Conservation (phyloP, 106 monocot species). For the Dendrobium huoshanense region DNA sequence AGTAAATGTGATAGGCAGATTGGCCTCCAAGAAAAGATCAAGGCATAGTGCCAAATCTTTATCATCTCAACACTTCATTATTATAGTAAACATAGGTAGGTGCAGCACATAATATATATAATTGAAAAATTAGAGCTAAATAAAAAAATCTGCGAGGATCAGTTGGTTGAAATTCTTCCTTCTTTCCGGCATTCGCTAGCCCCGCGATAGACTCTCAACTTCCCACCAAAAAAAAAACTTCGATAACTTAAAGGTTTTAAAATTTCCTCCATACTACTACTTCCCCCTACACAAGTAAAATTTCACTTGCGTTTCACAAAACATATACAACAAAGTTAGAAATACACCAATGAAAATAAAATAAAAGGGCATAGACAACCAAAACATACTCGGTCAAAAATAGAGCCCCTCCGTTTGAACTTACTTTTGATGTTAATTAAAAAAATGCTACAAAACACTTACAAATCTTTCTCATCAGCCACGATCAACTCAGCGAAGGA, state of each 20-base stretch:
- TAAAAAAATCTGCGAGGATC: no score
- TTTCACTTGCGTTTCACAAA: neutral
- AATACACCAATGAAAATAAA: neutral
- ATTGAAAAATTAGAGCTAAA: neutral
- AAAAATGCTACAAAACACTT: slow-evolving; percentile 14
- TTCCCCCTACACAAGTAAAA: neutral
- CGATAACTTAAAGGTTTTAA: no score
- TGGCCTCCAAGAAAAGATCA: neutral
- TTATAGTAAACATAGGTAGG: neutral
- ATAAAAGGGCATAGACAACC: no score
- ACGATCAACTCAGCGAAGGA: slow-evolving; percentile 75
- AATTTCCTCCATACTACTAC: neutral
- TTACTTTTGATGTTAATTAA: no score
- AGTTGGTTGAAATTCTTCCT: no score
- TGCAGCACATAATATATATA: neutral
- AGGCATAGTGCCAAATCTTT: neutral
- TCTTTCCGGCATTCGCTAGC: no score
- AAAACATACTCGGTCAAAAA: no score
- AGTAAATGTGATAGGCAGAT: neutral
- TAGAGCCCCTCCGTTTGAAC: no score
- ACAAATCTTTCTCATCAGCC: slow-evolving; percentile 81
- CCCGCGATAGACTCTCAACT: no score
- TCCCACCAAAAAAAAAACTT: no score
- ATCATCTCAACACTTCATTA: neutral
- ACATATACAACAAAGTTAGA: neutral